These are phyloP conservation scores for Cytospora paraplurivora DNA, from an alignment of 2,329 filamentous ascomycete species.

Conservation along the genomic window DNA sequence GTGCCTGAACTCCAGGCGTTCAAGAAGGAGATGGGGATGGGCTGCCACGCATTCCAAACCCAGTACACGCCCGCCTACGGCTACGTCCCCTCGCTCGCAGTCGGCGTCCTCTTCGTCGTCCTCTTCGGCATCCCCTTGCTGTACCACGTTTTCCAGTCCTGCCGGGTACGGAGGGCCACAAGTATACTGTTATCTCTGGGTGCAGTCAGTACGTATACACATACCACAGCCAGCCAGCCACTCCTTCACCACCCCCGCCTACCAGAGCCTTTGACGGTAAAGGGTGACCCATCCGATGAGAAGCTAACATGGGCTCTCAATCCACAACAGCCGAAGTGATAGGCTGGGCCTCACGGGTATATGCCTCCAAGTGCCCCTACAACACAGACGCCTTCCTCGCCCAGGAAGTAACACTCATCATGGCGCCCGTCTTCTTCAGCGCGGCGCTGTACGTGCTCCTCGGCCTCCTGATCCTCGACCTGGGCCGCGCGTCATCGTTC, in stretches of 20 bases:
- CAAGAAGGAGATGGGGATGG: not conserved
- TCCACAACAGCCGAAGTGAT: slow-evolving; percentile 42
- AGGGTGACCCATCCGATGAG: too few species aligned
- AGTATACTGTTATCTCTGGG: slow-evolving; percentile 33
- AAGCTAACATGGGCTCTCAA: slow-evolving; percentile 31
- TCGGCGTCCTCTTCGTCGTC: slow-evolving; percentile 32
- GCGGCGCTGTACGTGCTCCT: slow-evolving; percentile 54
- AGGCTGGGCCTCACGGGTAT: slow-evolving; percentile 52
- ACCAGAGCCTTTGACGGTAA: slow-evolving; percentile 50
- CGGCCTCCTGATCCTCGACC: slow-evolving; percentile 47
- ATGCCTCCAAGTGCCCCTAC: slow-evolving; percentile 52
- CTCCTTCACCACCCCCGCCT: not conserved
- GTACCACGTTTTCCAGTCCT: slow-evolving; percentile 32
- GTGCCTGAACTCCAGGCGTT: slow-evolving; percentile 6
- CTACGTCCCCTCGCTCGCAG: slow-evolving; percentile 34
- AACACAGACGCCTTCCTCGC: slow-evolving; percentile 51
- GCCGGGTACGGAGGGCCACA: slow-evolving; percentile 31
- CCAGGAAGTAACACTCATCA: slow-evolving; percentile 50
- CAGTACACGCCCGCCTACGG: slow-evolving; percentile 29
- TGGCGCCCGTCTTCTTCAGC: slow-evolving; percentile 52
- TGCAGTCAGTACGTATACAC: slow-evolving; percentile 30
- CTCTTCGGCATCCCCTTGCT: slow-evolving; percentile 34
- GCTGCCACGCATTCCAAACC: slow-evolving; percentile 13
- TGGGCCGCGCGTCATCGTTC: slow-evolving; percentile 47
- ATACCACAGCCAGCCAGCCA: not conserved